Percentiles rank a stretch among this genome's conserved stretches.
Conservation (phyloP, 78 protist species). For the Dictyostelium intermedium region DNA sequence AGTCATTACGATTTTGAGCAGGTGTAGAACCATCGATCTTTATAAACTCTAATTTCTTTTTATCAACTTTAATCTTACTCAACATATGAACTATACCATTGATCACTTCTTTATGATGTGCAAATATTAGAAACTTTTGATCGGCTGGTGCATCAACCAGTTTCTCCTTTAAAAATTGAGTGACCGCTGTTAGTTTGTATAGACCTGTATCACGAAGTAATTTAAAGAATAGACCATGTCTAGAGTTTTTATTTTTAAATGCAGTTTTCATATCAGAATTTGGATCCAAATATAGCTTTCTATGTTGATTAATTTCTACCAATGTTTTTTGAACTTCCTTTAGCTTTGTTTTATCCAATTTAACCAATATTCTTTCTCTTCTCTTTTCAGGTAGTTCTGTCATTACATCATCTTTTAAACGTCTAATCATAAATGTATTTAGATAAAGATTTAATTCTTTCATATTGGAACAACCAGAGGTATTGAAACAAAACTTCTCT, state of each 20-base stretch:
- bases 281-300: neutral
- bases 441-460: slow-evolving; percentile 86
- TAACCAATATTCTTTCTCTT: slow-evolving; percentile 64
- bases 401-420: slow-evolving; percentile 90
- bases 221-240: slow-evolving; percentile 20
- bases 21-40: slow-evolving; percentile 75
- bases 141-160: neutral
- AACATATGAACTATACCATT: slow-evolving; percentile 57
- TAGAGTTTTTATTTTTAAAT: neutral
- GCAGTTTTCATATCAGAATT: neutral
- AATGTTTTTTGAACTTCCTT: slow-evolving; percentile 4
- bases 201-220: slow-evolving; percentile 75
- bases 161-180: slow-evolving; percentile 28
- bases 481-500: slow-evolving; percentile 42
- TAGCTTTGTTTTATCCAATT: slow-evolving; percentile 24
- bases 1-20: slow-evolving; percentile 8
- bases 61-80: neutral
- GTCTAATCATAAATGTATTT: slow-evolving; percentile 81
- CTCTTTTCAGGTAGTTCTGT: slow-evolving; percentile 90
- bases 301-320: neutral
- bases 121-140: slow-evolving; percentile 74
- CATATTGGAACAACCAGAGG: slow-evolving; percentile 79
- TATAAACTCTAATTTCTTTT: slow-evolving; percentile 29
- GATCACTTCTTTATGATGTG: slow-evolving; percentile 74
- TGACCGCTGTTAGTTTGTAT: slow-evolving; percentile 44